A percentile compares a stretch with the other conserved stretches of the same genome.
These are phyloP conservation scores for Coemansia sp. DNA, from an alignment of 192 early-diverging fungal genomes.

Conservation along the genomic window DNA sequence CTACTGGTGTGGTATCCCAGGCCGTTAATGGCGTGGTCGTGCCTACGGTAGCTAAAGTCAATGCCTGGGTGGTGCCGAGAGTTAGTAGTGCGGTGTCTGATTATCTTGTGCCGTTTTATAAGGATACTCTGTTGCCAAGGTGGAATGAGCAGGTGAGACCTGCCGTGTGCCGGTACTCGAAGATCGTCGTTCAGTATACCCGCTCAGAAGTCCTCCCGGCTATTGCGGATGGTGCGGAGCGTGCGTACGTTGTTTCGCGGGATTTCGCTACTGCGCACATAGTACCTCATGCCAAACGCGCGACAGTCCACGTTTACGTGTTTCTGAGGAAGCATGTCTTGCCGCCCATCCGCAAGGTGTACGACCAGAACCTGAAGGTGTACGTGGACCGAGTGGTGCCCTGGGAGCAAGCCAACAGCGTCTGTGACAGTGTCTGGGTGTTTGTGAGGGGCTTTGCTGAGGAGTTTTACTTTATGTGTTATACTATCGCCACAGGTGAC, in stretches of 20 bases:
- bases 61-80: conserved; percentile 28
- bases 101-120: conserved; percentile 40
- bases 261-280: conserved; percentile 32
- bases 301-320: conserved; percentile 24
- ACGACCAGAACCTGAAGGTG: conserved; percentile 30
- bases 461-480: conserved; percentile 53
- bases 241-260: conserved; percentile 8
- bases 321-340: conserved; percentile 23
- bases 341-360: conserved; percentile 27
- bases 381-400: conserved; percentile 54
- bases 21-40: conserved; percentile 14
- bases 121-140: conserved; percentile 36
- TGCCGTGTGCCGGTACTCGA: conserved; percentile 30
- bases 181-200: conserved; percentile 35
- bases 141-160: conserved; percentile 50
- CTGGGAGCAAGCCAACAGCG: conserved; percentile 39
- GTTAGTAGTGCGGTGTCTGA: conserved; percentile 25
- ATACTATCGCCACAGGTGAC: conserved; percentile 46
- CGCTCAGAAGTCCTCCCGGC: conserved; percentile 36
- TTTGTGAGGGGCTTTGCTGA: conserved; percentile 25
- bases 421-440: background rate
- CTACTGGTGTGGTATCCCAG: conserved; percentile 3
- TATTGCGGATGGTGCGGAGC: conserved; percentile 30
- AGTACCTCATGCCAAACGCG: conserved; percentile 31
- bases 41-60: conserved; percentile 10